Conservation (phyloP, 2,329 filamentous ascomycete species). For the Diplodia seriata region DNA sequence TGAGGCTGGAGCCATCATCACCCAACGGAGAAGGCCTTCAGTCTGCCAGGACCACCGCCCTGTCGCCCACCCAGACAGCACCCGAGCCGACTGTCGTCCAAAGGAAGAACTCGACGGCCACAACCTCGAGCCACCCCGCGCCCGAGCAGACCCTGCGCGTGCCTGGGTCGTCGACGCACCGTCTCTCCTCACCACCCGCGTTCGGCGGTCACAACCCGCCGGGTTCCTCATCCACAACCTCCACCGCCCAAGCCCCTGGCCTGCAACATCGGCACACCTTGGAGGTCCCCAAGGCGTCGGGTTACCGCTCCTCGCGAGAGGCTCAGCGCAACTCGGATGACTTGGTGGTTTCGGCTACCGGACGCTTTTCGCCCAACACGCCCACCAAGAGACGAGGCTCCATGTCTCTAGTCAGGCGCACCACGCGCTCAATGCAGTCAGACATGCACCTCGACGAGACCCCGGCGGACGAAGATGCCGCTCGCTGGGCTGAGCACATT, state of each 20-base stretch:
- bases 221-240: constrained; percentile 48
- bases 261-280: constrained; percentile 86
- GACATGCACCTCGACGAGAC: constrained; percentile 85
- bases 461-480: constrained; percentile 85
- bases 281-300: constrained; percentile 78
- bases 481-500: constrained; percentile 91
- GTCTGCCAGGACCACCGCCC: constrained; percentile 16
- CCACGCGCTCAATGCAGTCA: constrained; percentile 84
- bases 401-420: constrained; percentile 78
- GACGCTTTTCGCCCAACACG: constrained; percentile 79
- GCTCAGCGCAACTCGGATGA: constrained; percentile 43
- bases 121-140: constrained; percentile 37
- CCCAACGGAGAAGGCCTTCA: constrained; percentile 39
- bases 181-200: constrained; percentile 69
- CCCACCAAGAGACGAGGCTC: constrained; percentile 75
- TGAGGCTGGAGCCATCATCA: constrained; percentile 44
- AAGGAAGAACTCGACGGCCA: constrained; percentile 39
- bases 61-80: constrained; percentile 11
- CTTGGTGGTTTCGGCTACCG: constrained; percentile 73
- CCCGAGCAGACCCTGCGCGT: constrained; percentile 47
- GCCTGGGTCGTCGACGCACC: constrained; percentile 44
- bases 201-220: constrained; percentile 50
- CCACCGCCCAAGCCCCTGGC: constrained; percentile 58
- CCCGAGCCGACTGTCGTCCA: background rate
- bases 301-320: constrained; percentile 72